Evolutionary conservation across 192 early-diverging fungal genomes (phyloP).

Genomic region (Gonapodya prolifera): DNA sequence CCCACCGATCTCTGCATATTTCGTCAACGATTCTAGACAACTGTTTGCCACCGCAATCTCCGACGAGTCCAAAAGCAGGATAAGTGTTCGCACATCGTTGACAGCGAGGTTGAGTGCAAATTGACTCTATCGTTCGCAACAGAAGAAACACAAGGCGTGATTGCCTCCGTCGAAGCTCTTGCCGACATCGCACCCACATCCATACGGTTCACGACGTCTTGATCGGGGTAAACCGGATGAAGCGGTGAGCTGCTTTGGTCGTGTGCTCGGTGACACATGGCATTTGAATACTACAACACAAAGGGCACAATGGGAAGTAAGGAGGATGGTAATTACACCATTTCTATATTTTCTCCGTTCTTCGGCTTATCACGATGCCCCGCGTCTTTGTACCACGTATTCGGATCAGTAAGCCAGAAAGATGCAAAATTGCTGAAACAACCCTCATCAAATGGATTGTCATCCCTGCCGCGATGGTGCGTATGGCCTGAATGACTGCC

Average conservation of each 20-base stretch:
- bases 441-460: background rate
- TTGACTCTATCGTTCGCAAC: background rate
- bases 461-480: too few relatives aligned
- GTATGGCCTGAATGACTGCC: background rate
- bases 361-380: background rate
- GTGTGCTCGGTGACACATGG: too few relatives aligned
- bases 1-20: conserved; percentile 34
- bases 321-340: background rate
- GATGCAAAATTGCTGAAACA: background rate
- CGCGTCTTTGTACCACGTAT: background rate
- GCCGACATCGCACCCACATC: too few relatives aligned
- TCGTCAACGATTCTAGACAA: conserved; percentile 33
- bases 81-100: conserved; percentile 29
- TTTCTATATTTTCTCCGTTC: background rate
- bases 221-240: too few relatives aligned
- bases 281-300: too few relatives aligned
- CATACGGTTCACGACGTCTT: too few relatives aligned
- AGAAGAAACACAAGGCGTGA: background rate
- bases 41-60: conserved; percentile 23
- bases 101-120: conserved; percentile 14
- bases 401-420: background rate
- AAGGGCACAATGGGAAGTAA: too few relatives aligned
- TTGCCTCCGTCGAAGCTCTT: too few relatives aligned
- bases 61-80: conserved; percentile 29
- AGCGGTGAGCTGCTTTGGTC: too few relatives aligned